phyloP scores from a whole-genome alignment of 2,329 filamentous ascomycete genomes.

The Arthrobotrys musiformis region DNA sequence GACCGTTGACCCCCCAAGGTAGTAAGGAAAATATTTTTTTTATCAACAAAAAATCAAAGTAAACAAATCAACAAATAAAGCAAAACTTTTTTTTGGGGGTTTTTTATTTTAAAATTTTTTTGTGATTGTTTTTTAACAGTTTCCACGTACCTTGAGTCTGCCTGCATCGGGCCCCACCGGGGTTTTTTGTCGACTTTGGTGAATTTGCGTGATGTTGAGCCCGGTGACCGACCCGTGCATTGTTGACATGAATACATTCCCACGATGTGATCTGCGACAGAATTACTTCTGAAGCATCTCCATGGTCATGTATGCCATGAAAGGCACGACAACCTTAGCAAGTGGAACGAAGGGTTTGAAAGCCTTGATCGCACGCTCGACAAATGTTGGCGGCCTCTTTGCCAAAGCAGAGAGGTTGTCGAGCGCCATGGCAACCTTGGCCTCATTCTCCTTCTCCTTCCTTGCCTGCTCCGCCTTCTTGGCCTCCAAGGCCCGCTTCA shows the following conservation, averaged over 20 bases:
- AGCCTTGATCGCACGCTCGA: conserved; percentile 1
- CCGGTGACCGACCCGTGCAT: neutral
- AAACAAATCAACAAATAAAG: neutral
- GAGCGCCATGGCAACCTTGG: neutral
- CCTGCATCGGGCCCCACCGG: neutral
- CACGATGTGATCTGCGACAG: neutral
- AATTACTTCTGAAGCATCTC: conserved; percentile 38
- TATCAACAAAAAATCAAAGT: neutral
- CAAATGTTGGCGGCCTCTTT: neutral
- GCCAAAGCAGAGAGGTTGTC: neutral
- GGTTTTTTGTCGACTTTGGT: neutral
- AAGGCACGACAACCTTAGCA: conserved; percentile 5
- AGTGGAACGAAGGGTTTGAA: neutral
- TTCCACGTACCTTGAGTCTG: conserved; percentile 37
- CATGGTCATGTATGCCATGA: conserved; percentile 37
- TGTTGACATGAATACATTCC: neutral
- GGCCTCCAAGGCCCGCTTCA: neutral
- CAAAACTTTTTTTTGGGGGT: neutral
- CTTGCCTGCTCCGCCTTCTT: neutral
- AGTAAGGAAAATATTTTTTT: neutral
- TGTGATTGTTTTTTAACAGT: conserved; percentile 49
- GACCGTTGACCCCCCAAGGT: neutral
- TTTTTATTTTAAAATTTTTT: neutral
- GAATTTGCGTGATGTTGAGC: neutral
- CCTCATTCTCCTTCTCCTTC: neutral